Evolutionary conservation across 1,139 yeast species (phyloP).

Genomic region (Debaryomyces sp.): DNA sequence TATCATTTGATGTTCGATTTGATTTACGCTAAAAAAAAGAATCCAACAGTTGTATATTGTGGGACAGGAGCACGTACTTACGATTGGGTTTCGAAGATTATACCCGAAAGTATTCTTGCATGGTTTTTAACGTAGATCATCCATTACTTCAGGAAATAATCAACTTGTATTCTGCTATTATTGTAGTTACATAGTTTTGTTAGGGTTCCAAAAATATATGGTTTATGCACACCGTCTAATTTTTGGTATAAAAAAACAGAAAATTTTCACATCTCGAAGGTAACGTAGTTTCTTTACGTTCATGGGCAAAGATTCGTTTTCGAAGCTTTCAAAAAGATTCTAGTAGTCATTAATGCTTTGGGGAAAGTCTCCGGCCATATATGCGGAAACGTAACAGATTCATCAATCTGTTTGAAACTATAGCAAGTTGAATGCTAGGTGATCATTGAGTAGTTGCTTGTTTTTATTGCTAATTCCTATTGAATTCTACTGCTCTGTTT

Average conservation of each 20-base stretch:
- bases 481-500: constrained; percentile 12
- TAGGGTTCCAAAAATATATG: constrained; percentile 6
- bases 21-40: constrained; percentile 33
- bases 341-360: constrained; percentile 56
- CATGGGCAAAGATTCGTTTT: constrained; percentile 80
- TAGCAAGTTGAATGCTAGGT: neutral
- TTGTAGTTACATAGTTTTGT: neutral
- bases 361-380: constrained; percentile 95
- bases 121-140: constrained; percentile 18
- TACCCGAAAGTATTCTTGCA: constrained; percentile 39
- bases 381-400: constrained; percentile 63
- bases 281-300: constrained; percentile 38
- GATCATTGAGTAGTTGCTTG: constrained; percentile 3
- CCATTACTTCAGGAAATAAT: neutral
- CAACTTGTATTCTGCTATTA: neutral
- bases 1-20: constrained; percentile 60
- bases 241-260: neutral
- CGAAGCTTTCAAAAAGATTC: constrained; percentile 72
- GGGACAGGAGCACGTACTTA: constrained; percentile 55
- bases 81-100: constrained; percentile 33
- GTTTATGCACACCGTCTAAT: constrained; percentile 7
- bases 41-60: constrained; percentile 44
- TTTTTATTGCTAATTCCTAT: constrained; percentile 16
- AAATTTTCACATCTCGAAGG: constrained; percentile 14
- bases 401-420: constrained; percentile 32